Evolutionary conservation across 805 yeast species (phyloP).

Genomic region (Clavispora santaluciae): DNA sequence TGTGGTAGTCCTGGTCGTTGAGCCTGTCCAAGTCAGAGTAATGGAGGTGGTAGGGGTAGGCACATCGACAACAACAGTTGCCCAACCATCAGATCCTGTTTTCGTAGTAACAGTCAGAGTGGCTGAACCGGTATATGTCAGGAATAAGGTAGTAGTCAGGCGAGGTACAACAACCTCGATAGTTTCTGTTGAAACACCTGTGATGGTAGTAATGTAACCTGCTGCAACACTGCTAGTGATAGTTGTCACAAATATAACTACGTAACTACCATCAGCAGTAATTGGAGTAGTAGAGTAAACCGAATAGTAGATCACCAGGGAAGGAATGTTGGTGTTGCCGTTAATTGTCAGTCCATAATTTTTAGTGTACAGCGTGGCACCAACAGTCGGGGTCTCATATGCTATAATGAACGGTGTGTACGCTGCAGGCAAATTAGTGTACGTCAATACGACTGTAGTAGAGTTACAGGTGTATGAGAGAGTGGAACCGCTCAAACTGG

Average conservation of each 20-base stretch:
- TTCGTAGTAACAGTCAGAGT: not conserved
- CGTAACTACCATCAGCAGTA: not conserved
- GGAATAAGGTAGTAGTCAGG: slow-evolving; percentile 2
- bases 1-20: slow-evolving; percentile 9
- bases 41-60: slow-evolving; percentile 1
- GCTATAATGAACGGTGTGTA: slow-evolving; percentile 21
- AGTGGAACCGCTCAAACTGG: not conserved
- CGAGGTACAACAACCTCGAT: slow-evolving; percentile 6
- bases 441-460: slow-evolving; percentile 7
- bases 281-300: not conserved
- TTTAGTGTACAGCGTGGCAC: not conserved
- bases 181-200: slow-evolving; percentile 4
- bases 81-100: slow-evolving; percentile 7
- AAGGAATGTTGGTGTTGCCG: not conserved
- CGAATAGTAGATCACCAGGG: not conserved
- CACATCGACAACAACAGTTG: slow-evolving; percentile 3
- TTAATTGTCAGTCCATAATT: slow-evolving; percentile 1
- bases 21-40: slow-evolving; percentile 5
- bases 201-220: not conserved
- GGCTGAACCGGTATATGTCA: slow-evolving; percentile 5
- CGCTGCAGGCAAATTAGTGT: slow-evolving; percentile 25
- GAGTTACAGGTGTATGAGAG: slow-evolving; percentile 14
- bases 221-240: not conserved
- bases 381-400: slow-evolving; percentile 1
- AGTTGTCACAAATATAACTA: not conserved